Base-by-base conservation (phyloP, 345 rosid genomes). In the Moricandia moricandioides region DNA sequence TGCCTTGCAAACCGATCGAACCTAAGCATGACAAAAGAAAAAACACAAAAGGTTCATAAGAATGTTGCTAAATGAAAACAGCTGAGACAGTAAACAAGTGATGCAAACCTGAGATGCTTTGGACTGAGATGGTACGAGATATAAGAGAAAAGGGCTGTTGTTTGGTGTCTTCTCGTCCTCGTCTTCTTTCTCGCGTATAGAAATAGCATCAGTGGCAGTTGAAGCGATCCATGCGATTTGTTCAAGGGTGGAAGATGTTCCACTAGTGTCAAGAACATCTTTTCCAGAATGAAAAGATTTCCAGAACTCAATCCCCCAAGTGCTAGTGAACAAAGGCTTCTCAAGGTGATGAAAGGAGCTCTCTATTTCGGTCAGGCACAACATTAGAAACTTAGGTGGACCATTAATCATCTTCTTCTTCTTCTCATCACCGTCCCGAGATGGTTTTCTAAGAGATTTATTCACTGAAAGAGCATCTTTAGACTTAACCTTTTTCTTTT, bases 291-390 rank as follows among this genome's bases (percentile, higher is more conserved):
- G 77, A 70, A 79, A 90, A 62, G 82, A 78, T 77, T 88, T 88
- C 92, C 87, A 90, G 67, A 89, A 95, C 82, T 95, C 91, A 70
- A 86, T 63, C 35, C 99, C 99, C 99, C 96, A 95, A 18, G 85
- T 39, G 62, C 83, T 86, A 63, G 76, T 65, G 79, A 84, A 87
- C 71, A 95, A 76, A 62, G 87, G 81, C 62, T 74, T 84, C 3
- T 79, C 83, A 24, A 45, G 75, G 3, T n/a, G 10, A 33, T 81
- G 80, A 79, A 90, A 78, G 3, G 82, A 78, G 51, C 51, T 83
- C 77, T 86, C 91, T 77, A 95, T 85, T 6, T 84, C 81, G 69
- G 80, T 86, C 69, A 95, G 77, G 81, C 95, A 90, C 30, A 70
- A 1, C 35, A 74, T 77, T 13, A 92, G 87, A 79, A 86, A 92